Percentiles rank a stretch among this genome's conserved stretches.
Conservation (phyloP, 805 yeast species). For the Zygosaccharomyces gambellarensis region DNA sequence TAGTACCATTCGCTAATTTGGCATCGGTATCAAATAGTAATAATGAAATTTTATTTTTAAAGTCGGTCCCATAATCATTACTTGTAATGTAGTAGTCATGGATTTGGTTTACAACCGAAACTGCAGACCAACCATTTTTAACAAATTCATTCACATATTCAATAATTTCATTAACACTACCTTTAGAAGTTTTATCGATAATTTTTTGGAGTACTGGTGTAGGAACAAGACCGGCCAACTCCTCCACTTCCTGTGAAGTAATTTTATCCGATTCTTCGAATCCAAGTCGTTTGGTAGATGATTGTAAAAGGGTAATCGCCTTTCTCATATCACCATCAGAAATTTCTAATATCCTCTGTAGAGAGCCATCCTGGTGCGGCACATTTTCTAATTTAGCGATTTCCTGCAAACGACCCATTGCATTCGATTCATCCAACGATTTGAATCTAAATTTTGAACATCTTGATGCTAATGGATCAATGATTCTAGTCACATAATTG, state of each 20-base stretch:
- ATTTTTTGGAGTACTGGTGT: conserved; percentile 41
- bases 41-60: conserved; percentile 62
- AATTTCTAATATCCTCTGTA: conserved; percentile 61
- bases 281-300: conserved; percentile 59
- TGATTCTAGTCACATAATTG: conserved; percentile 92
- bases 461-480: conserved; percentile 93
- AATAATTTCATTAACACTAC: conserved; percentile 35
- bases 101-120: conserved; percentile 63
- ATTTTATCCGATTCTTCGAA: conserved; percentile 35
- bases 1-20: conserved; percentile 75
- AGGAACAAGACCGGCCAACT: conserved; percentile 74
- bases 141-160: conserved; percentile 47
- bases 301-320: conserved; percentile 86
- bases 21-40: conserved; percentile 71
- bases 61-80: conserved; percentile 44
- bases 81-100: conserved; percentile 62
- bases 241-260: conserved; percentile 48
- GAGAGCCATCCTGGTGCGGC: conserved; percentile 44
- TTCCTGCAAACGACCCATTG: conserved; percentile 59
- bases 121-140: conserved; percentile 74
- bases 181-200: conserved; percentile 35
- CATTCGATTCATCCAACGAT: conserved; percentile 65
- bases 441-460: conserved; percentile 93
- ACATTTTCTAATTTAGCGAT: conserved; percentile 50
- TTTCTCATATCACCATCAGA: conserved; percentile 89